Conservation (phyloP, 371 early-diverging fungal species). For the Lichtheimia hyalospora region DNA sequence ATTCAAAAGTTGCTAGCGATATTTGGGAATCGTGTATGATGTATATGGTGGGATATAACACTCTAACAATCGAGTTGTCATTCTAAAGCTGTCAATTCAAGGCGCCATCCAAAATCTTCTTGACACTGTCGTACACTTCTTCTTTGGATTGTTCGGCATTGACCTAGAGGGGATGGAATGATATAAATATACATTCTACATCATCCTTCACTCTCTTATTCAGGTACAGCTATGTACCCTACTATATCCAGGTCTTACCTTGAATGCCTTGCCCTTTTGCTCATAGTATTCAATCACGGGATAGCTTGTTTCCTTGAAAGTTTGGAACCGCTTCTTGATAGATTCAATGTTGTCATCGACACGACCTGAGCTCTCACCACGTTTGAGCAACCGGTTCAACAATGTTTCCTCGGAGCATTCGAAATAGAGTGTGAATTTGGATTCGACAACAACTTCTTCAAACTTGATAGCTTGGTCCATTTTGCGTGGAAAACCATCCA, state of each 20-base stretch:
- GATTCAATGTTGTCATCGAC: conserved; percentile 94
- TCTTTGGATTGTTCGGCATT: conserved; percentile 58
- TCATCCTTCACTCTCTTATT: conserved; percentile 27
- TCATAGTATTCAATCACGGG: conserved; percentile 88
- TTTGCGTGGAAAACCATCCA: conserved; percentile 96
- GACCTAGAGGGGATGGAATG: conserved; percentile 61
- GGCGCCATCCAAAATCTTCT: conserved; percentile 37
- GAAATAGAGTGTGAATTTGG: conserved; percentile 82
- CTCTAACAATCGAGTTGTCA: too few relatives aligned
- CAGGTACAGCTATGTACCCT: conserved; percentile 73
- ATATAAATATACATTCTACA: background rate
- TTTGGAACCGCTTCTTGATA: conserved; percentile 91
- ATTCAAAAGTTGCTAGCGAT: too few relatives aligned
- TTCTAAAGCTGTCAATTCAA: too few relatives aligned
- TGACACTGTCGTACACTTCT: conserved; percentile 54
- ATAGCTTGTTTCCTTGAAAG: conserved; percentile 81
- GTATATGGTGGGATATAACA: too few relatives aligned
- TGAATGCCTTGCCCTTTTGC: conserved; percentile 73
- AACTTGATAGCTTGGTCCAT: conserved; percentile 94
- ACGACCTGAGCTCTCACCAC: conserved; percentile 92
- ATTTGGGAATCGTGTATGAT: too few relatives aligned
- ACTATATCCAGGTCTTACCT: conserved; percentile 66
- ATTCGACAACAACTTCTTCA: conserved; percentile 80
- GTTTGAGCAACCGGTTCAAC: conserved; percentile 83
- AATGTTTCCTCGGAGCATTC: conserved; percentile 91